These are phyloP conservation scores for Calocybe gangraenosa DNA, from an alignment of 768 basidiomycete species.

Conservation along the genomic window DNA sequence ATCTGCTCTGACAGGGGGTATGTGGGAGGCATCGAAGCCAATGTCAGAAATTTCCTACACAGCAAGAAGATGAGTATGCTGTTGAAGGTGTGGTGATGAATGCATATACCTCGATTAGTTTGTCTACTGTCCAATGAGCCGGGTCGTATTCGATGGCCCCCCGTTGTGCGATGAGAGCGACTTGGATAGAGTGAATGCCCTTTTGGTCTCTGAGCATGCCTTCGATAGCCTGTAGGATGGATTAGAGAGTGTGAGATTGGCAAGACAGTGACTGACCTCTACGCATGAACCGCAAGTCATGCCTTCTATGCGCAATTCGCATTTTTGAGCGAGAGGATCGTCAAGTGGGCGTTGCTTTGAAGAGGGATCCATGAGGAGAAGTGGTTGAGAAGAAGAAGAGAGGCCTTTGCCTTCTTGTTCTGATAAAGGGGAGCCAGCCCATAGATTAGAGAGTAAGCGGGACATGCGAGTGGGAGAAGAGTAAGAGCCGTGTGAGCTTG, in stretches of 20 bases:
- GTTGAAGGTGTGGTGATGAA: neutral
- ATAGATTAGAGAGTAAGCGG: conserved; percentile 11
- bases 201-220: neutral
- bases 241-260: no score
- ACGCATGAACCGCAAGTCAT: no score
- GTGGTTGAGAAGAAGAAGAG: conserved; percentile 17
- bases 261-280: no score
- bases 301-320: conserved; percentile 43
- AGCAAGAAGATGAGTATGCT: conserved; percentile 8
- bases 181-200: conserved; percentile 77
- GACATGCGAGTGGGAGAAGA: conserved; percentile 8
- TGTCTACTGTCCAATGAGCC: conserved; percentile 71
- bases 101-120: conserved; percentile 64
- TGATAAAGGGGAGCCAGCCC: conserved; percentile 16
- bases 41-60: conserved; percentile 86
- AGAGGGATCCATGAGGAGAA: conserved; percentile 12
- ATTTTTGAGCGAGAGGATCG: conserved; percentile 41
- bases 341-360: conserved; percentile 22
- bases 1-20: conserved; percentile 64
- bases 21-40: conserved; percentile 83
- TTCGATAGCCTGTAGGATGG: no score
- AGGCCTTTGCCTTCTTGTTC: no score
- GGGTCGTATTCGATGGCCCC: conserved; percentile 90
- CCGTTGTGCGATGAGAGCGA: conserved; percentile 96
- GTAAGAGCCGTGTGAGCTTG: conserved; percentile 3